Base-by-base conservation (phyloP, 176 grass and related monocot genomes). In the Avena insularis region DNA sequence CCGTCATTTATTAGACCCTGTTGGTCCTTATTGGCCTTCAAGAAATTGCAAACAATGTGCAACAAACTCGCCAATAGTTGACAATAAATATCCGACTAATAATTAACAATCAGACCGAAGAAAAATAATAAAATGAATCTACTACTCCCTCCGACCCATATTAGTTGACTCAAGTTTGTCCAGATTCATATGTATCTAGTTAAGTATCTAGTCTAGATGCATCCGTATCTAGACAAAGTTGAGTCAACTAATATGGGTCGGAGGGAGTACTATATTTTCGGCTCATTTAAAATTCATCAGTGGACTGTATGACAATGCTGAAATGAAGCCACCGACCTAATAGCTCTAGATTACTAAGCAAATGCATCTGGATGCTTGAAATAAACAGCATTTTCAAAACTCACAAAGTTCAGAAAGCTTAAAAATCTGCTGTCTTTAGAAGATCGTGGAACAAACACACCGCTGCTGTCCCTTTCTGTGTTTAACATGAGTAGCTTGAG, bases 381-480 rank as follows among this genome's bases (percentile, higher is more conserved):
- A 76, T 81, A 29, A 59, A 77, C 33, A n/a, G 75, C 61, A 77
- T 27, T 86, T 79, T 40, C 56, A 27, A 51, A 90, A 93, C 97
- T 99, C 88, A 99, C 97, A 75, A 99, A 99, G 86, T 92, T 94
- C 56, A 96, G 73, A 79, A 96, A 96, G 85, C 77, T 86, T 46
- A 96, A 55, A 79, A 86, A 94, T 94, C 91, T 93, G 91, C 89
- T 90, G 50, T 93, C 92, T 75, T 96, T 99, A 58, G 90, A 99
- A 78, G 94, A 90, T 71, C 92, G 57, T 69, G 87, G 92, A 59
- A 91, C 87, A 87, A 85, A 93, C 78, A 88, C 88, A 73, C 47
- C 75, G 62, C 46, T 79, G 54, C 79, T 85, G 49, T 55, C 68
- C 49, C 70, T 91, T 86, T 93, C 89, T 86, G 87, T 88, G 66